Base-by-base conservation (phyloP, 352 stramenopile species). In the Phytophthora foliorum region DNA sequence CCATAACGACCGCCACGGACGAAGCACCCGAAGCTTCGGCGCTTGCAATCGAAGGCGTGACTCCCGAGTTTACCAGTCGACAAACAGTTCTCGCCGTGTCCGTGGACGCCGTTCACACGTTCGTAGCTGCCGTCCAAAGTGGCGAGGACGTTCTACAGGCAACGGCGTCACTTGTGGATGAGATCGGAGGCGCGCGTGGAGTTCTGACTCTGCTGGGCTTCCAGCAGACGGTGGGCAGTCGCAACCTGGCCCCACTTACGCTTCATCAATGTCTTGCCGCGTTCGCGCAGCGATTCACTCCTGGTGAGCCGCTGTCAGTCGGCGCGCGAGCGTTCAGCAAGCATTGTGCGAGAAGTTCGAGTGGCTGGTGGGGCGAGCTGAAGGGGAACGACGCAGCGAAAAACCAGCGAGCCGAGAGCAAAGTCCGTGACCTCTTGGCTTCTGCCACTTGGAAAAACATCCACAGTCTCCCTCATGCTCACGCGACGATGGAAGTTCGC, bases 311-410 rank as follows among this genome's bases (percentile, higher is more conserved):
- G 39, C 80, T 96, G n/a, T 92, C 86, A 0, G 80, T 95, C 21
- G 87, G 89, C 11, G 89, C 87, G 3, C 70, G 86, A 24, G 86
- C 88, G 32, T 89, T 92, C 64, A 90, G 77, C 25, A 96, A 96
- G 62, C 89, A 95, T 67, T 93, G 82, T 59, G 72, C 78, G n/a
- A 81, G 87, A 42, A 90, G 83, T 42, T 74, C 72, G 0, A 81
- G 79, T 56, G 79, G 80, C 14, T 96, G 86, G 82, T 92, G 87
- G 73, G 82, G 80, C 0, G 52, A 68, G 22, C 49, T 91, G 44
- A 86, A 81, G 22, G 85, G 87, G 60, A 90, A 87, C 56, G 89
- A 96, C 65, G 67, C 55, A 2, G 54, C 56, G 42, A 94, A 96
- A 55, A 96, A 96, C 50, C 66, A 67, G 5, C 67, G 74, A 16